Percentiles rank a stretch among this genome's conserved stretches.
Evolutionary conservation across 2,329 filamentous ascomycete species (phyloP).

Genomic region (Aspergillus neoniger): DNA sequence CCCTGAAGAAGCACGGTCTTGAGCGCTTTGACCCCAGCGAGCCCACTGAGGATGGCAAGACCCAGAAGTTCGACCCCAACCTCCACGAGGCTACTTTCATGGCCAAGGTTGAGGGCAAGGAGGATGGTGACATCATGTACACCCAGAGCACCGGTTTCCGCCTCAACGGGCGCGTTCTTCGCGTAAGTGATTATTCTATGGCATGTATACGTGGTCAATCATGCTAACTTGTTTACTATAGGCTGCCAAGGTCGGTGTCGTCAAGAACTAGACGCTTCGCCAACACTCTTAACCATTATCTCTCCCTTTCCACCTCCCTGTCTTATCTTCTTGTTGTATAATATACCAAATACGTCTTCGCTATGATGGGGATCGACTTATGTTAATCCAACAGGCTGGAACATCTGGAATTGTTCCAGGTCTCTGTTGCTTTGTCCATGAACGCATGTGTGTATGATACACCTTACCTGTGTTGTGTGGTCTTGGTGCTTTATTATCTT

Average conservation of each 20-base stretch:
- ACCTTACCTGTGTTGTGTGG: constrained; percentile 33
- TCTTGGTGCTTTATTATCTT: constrained; percentile 24
- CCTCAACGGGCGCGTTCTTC: constrained; percentile 84
- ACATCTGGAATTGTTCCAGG: constrained; percentile 11
- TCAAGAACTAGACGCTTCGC: constrained; percentile 63
- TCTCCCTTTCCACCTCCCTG: constrained; percentile 8
- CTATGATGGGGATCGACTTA: constrained; percentile 28
- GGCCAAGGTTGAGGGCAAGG: constrained; percentile 81
- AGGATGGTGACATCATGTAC: constrained; percentile 86
- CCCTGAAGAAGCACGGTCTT: constrained; percentile 90
- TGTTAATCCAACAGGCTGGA: constrained; percentile 13
- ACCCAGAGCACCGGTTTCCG: constrained; percentile 95
- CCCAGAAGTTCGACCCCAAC: constrained; percentile 93
- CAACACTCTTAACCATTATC: constrained; percentile 12
- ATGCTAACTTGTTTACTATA: constrained; percentile 23
- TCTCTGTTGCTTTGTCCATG: constrained; percentile 29
- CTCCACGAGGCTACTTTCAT: constrained; percentile 96
- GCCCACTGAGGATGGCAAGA: constrained; percentile 49
- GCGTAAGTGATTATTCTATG: constrained; percentile 48
- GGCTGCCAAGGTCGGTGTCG: constrained; percentile 93
- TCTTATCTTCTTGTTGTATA: constrained; percentile 32
- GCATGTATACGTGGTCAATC: background rate
- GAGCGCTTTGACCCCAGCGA: constrained; percentile 77
- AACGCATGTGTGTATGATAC: constrained; percentile 39
- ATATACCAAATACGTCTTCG: constrained; percentile 36